Base-by-base conservation (phyloP, 768 basidiomycete species). In the Tylopilus felleus region DNA sequence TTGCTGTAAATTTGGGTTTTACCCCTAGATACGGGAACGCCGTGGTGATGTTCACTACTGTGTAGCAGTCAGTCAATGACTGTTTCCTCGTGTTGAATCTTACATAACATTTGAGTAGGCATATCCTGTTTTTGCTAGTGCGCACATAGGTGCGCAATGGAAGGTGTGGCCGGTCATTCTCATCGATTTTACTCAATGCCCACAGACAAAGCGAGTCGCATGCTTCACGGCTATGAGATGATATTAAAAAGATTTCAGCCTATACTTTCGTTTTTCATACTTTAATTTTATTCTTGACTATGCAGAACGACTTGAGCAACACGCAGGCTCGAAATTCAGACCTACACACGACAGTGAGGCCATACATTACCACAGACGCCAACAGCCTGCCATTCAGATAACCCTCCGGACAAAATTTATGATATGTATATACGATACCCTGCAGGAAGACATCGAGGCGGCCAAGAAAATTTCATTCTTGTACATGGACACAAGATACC, bases 401-500 rank as follows among this genome's bases (percentile, higher is more conserved):
- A 56, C 5, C 62, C 65, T 42, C 76, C 80, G 7, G 79, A 81
- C 55, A 69, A 73, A 33, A 75, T 83, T 47, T 80, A 82, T 59
- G 72, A 77, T n/a, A n/a, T n/a, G n/a, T 46, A 63, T 86, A 8
- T 85, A 84, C 57, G 84, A 88, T 49, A 76, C 81, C 19, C 72
- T 93, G 8, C 59, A 54, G 8, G 84, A 89, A 65, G 84, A 84
- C 40, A 71, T 77, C 17, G 69, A 70, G 5, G 74, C 79, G 35
- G 77, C 79, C 21, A 70, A 69, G 14, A 60, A 58, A 27, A 66
- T 80, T 5, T n/a, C n/a, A 79, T 94, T 28, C 81, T 96, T 54
- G 88, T 95, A 8, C 93, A 96, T 62, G 80, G 84, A 53, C 84
- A 88, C 61, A 93, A 90, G 69, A 80, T 97, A 39, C 84, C 90